Conservation (phyloP, 495 filamentous ascomycete genomes). For the Neurospora sp. region DNA sequence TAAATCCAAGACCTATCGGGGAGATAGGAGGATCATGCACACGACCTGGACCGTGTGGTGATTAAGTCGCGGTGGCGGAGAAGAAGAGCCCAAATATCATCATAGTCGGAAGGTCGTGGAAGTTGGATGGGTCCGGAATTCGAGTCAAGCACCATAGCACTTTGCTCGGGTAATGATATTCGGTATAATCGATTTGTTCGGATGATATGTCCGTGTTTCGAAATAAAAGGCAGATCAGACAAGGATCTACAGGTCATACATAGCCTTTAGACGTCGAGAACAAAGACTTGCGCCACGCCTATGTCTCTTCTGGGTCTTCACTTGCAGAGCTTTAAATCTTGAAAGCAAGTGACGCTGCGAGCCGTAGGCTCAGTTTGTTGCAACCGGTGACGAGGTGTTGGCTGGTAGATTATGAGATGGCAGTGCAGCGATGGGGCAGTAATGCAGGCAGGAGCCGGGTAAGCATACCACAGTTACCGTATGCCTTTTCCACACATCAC, state of each 20-base stretch:
- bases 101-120: not conserved
- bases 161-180: not conserved
- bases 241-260: not conserved
- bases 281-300: not conserved
- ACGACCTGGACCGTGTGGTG: not conserved
- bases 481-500: not conserved
- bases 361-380: not conserved
- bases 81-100: not conserved
- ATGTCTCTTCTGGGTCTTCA: not conserved
- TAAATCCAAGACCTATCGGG: not conserved
- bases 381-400: not conserved
- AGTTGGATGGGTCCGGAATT: not conserved
- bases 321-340: not conserved
- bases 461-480: not conserved
- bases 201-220: not conserved
- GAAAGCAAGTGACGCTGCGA: not conserved
- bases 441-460: not conserved
- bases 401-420: not conserved
- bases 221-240: not conserved
- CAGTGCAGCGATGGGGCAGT: not conserved
- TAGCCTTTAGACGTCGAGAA: not conserved
- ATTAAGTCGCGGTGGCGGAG: not conserved
- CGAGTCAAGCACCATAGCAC: not conserved
- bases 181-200: not conserved
- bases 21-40: not conserved